Evolutionary conservation across 371 early-diverging fungal genomes (phyloP), one percentile per base, ranked within the genome.

Genomic region (Mucor plumbeus): DNA sequence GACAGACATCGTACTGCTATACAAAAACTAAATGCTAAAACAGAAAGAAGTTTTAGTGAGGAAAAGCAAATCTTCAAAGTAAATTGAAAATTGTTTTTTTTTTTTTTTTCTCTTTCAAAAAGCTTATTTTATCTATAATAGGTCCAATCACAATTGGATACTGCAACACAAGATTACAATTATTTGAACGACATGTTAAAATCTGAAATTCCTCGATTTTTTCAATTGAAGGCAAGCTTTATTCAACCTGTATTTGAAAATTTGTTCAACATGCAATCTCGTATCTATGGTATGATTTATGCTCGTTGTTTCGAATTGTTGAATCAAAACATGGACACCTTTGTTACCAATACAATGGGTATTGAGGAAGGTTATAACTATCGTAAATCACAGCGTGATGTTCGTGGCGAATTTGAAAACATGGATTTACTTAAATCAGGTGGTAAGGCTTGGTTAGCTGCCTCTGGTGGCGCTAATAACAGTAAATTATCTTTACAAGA

Each of bases 1-100:
- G 95, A 95, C 69, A 86, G 95, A 55, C 89, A 90, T 78, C 78
- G 90, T 39, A 77, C 84, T 63, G 65, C 81, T n/a, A 72, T 92
- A 59, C 83, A 84, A 63, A 93, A 92, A 69, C 70, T 94, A 21
- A 78, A 80, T 35, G 87, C 77, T 17, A 92, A 90, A 68, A 75
- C 85, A 33, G 89, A 92, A 57, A 79, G 89, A 55, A 85, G 85
- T 13, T 81, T 87, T 39, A 82, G 75, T 60, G 92, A 93, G 65
- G 95, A 92, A 73, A 92, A 91, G 70, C 78, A 86, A 54, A 83
- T 92, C 19, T 88, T 81, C 67, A 88, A 88, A 76, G 85, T 84
- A 73, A 9, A 10, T 15, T 63, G 65, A 7, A 34, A 47, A n/a
- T 21, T 53, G 31, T 3, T 3, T 40, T 1, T 34, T 10, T 26